Conservation (phyloP, 192 early-diverging fungal species). For the Coemansia sp. region DNA sequence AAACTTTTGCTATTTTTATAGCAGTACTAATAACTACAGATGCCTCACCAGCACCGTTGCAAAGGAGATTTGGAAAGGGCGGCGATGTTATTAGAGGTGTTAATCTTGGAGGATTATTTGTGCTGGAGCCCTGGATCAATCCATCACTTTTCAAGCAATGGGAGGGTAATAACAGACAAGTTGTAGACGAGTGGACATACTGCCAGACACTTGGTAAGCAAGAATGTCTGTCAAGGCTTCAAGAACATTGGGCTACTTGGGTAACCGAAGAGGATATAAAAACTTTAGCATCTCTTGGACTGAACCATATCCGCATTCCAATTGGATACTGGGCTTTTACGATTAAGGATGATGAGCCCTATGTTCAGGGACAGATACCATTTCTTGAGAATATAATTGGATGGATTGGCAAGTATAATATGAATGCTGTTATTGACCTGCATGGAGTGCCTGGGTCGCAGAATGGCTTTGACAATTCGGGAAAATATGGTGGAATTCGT, state of each 20-base stretch:
- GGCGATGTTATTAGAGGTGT: slow-evolving; percentile 56
- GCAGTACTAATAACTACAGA: slow-evolving; percentile 5
- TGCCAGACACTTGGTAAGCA: slow-evolving; percentile 48
- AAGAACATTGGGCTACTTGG: slow-evolving; percentile 58
- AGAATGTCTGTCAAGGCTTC: slow-evolving; percentile 27
- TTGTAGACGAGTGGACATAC: slow-evolving; percentile 61
- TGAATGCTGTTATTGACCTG: slow-evolving; percentile 59
- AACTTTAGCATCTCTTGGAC: slow-evolving; percentile 41
- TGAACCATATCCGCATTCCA: slow-evolving; percentile 61
- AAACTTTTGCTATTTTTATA: slow-evolving; percentile 3
- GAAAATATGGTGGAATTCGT: slow-evolving; percentile 43
- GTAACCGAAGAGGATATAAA: slow-evolving; percentile 58
- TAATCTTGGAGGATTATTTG: slow-evolving; percentile 60
- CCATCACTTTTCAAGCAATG: slow-evolving; percentile 54
- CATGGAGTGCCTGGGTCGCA: slow-evolving; percentile 64
- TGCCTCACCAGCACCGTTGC: slow-evolving; percentile 15
- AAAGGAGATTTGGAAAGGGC: slow-evolving; percentile 34
- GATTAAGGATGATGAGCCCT: slow-evolving; percentile 54
- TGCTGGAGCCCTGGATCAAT: slow-evolving; percentile 63
- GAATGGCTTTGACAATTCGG: slow-evolving; percentile 63
- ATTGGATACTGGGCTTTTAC: slow-evolving; percentile 64
- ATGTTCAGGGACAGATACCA: slow-evolving; percentile 48
- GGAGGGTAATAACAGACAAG: slow-evolving; percentile 32
- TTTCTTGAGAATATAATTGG: slow-evolving; percentile 39
- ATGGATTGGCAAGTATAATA: slow-evolving; percentile 48